phyloP scores from a whole-genome alignment of 495 filamentous ascomycete genomes.

The Xanthoparmelia taractica region DNA sequence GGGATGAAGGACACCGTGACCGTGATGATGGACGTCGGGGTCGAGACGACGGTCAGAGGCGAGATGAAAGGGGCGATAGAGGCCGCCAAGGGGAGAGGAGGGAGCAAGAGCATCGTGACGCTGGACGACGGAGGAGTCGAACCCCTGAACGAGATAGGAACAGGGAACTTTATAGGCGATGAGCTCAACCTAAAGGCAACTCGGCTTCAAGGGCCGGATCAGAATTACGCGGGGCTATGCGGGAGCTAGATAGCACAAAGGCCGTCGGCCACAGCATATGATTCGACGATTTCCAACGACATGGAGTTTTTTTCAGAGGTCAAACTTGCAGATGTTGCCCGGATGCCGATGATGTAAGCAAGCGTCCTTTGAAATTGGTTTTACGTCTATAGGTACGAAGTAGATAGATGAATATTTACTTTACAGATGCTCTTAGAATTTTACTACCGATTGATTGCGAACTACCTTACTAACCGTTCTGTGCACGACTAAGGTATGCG shows the following conservation, averaged over 20 bases:
- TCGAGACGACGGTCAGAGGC: slow-evolving; percentile 23
- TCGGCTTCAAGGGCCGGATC: not conserved
- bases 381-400: no score
- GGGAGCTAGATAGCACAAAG: not conserved
- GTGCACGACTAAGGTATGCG: no score
- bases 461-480: no score
- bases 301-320: not conserved
- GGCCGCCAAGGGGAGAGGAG: slow-evolving; percentile 23
- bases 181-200: not conserved
- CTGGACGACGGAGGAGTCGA: slow-evolving; percentile 27
- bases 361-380: no score
- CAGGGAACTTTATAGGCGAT: slow-evolving; percentile 30
- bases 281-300: not conserved
- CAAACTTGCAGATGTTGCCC: not conserved
- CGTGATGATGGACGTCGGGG: slow-evolving; percentile 19
- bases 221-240: not conserved
- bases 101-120: slow-evolving; percentile 20
- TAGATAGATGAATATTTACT: no score
- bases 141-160: slow-evolving; percentile 28
- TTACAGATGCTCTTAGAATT: no score
- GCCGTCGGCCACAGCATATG: not conserved
- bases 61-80: slow-evolving; percentile 26
- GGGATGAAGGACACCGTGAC: slow-evolving; percentile 20
- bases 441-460: no score
- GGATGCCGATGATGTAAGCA: not conserved